Conservation (phyloP, 495 filamentous ascomycete genomes). For the Talaromyces proteolyticus region DNA sequence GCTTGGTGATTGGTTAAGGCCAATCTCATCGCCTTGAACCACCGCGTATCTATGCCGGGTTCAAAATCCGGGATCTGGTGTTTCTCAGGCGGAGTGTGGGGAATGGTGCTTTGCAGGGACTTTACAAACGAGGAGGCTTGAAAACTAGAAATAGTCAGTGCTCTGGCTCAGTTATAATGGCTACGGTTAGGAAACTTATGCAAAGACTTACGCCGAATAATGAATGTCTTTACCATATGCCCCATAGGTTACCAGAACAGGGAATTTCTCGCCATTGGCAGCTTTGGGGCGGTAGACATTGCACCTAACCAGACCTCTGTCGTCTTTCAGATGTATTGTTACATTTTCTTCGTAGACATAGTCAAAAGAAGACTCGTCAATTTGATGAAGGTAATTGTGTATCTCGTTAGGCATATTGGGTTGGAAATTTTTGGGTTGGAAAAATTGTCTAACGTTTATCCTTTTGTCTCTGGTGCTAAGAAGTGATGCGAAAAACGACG, state of each 20-base stretch:
- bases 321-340: slow-evolving; percentile 23
- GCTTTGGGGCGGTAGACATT: slow-evolving; percentile 36
- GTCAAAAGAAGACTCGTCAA: slow-evolving; percentile 23
- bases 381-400: slow-evolving; percentile 31
- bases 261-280: slow-evolving; percentile 14
- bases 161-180: not conserved
- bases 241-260: slow-evolving; percentile 36
- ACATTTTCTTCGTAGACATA: slow-evolving; percentile 37
- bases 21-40: slow-evolving; percentile 55
- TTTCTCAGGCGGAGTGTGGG: slow-evolving; percentile 55
- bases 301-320: slow-evolving; percentile 29
- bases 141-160: slow-evolving; percentile 15
- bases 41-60: slow-evolving; percentile 54
- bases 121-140: slow-evolving; percentile 38
- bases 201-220: slow-evolving; percentile 22
- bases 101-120: slow-evolving; percentile 45
- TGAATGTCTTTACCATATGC: slow-evolving; percentile 60
- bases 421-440: no score
- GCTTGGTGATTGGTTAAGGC: slow-evolving; percentile 52
- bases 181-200: not conserved
- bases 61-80: slow-evolving; percentile 59
- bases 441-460: no score
- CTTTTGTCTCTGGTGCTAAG: no score
- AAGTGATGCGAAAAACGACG: no score
- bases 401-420: slow-evolving; percentile 33